phyloP scores from a whole-genome alignment of 2,329 filamentous ascomycete genomes.

The Aureobasidium sp. region DNA sequence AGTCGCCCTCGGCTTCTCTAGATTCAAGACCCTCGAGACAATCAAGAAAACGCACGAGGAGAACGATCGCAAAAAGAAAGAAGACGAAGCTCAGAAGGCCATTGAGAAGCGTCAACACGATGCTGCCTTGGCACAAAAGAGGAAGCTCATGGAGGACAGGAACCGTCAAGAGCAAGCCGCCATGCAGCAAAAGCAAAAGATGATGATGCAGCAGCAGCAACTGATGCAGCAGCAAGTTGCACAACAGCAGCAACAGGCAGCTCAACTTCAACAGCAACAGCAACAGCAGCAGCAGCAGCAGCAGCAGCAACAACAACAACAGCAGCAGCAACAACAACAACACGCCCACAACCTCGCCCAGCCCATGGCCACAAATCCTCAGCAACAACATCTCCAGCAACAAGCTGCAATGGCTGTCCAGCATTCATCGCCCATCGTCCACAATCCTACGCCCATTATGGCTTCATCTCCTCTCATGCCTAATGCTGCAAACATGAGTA shows the following conservation, averaged over 20 bases:
- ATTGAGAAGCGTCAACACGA: conserved; percentile 31
- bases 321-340: conserved; percentile 38
- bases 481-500: conserved; percentile 24
- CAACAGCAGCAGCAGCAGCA: conserved; percentile 38
- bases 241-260: conserved; percentile 41
- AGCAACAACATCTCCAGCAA: conserved; percentile 39
- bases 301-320: conserved; percentile 37
- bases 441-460: conserved; percentile 42
- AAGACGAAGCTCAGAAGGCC: conserved; percentile 49
- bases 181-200: conserved; percentile 44
- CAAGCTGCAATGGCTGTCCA: conserved; percentile 34
- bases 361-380: conserved; percentile 20
- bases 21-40: conserved; percentile 83
- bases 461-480: conserved; percentile 38
- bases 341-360: conserved; percentile 20
- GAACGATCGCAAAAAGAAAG: conserved; percentile 48
- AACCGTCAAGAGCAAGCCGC: conserved; percentile 27
- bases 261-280: conserved; percentile 38
- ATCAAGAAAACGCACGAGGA: conserved; percentile 74
- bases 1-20: conserved; percentile 78
- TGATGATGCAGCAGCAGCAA: conserved; percentile 25
- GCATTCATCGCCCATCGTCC: conserved; percentile 57
- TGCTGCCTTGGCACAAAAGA: conserved; percentile 28
- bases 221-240: conserved; percentile 39
- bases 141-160: conserved; percentile 29